A percentile compares a stretch with the other conserved stretches of the same genome.
Evolutionary conservation across 768 basidiomycete genomes (phyloP).

Genomic region (Goffeauzyma gilvescens): DNA sequence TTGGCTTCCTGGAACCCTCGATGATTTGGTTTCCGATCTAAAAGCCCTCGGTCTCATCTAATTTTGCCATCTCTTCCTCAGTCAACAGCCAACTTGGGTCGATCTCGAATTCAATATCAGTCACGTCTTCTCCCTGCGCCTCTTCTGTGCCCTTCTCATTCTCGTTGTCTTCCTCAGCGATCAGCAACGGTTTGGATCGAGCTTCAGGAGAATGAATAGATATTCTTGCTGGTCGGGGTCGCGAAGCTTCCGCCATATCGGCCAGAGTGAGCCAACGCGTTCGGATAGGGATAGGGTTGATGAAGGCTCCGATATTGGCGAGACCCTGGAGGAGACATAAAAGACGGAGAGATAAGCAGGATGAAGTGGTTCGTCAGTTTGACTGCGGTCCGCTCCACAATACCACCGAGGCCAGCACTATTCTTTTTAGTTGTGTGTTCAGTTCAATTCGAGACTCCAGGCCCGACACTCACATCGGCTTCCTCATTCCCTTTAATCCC

Average conservation of each 20-base stretch:
- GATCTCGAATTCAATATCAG: conserved; percentile 9
- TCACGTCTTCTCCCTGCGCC: too few species aligned
- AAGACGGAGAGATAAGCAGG: not conserved
- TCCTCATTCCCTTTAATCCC: conserved; percentile 69
- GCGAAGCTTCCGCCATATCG: not conserved
- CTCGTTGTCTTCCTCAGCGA: too few species aligned
- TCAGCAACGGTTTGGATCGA: too few species aligned
- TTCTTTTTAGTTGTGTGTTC: not conserved
- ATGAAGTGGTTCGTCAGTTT: not conserved
- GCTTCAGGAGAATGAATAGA: not conserved
- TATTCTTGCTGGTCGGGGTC: not conserved
- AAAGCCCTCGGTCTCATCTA: conserved; percentile 10
- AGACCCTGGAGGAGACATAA: conserved; percentile 12
- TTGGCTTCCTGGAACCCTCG: not conserved
- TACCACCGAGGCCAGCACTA: not conserved
- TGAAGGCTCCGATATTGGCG: conserved; percentile 21
- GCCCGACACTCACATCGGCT: conserved; percentile 47
- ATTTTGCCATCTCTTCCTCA: conserved; percentile 15
- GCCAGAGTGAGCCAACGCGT: conserved; percentile 23
- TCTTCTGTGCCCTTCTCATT: too few species aligned
- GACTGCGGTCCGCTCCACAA: not conserved
- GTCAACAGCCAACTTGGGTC: conserved; percentile 23
- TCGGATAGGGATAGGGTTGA: conserved; percentile 14
- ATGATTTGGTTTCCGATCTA: not conserved
- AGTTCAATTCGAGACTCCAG: not conserved